These are phyloP conservation scores for Geranomyces michiganensis DNA, from an alignment of 192 early-diverging fungal species.

Conservation along the genomic window DNA sequence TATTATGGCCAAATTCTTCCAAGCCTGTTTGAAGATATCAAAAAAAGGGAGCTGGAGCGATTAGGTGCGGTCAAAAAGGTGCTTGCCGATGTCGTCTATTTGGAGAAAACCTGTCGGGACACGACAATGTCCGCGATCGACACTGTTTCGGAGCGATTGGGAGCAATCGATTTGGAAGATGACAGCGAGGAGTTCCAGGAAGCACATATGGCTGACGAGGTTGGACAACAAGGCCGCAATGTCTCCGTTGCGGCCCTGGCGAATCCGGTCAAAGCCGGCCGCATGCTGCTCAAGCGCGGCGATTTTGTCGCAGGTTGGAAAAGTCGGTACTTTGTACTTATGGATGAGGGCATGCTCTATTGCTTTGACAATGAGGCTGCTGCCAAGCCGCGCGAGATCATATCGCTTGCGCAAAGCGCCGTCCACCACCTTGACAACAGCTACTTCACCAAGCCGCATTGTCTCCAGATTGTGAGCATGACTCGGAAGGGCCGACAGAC, in stretches of 20 bases:
- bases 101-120: slow-evolving; percentile 40
- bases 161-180: slow-evolving; percentile 31
- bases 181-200: slow-evolving; percentile 42
- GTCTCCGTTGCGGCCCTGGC: slow-evolving; percentile 26
- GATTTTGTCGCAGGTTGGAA: slow-evolving; percentile 47
- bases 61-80: slow-evolving; percentile 31
- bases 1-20: slow-evolving; percentile 47
- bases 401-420: slow-evolving; percentile 35
- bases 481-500: slow-evolving; percentile 34
- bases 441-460: slow-evolving; percentile 42
- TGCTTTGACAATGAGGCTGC: slow-evolving; percentile 43
- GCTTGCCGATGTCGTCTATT: slow-evolving; percentile 35
- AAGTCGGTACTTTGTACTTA: slow-evolving; percentile 39
- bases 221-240: slow-evolving; percentile 27
- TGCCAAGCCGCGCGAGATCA: slow-evolving; percentile 34
- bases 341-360: slow-evolving; percentile 35
- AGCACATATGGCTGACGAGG: slow-evolving; percentile 24
- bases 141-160: slow-evolving; percentile 27
- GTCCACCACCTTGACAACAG: slow-evolving; percentile 45
- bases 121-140: slow-evolving; percentile 28
- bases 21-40: slow-evolving; percentile 33
- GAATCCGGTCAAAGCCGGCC: slow-evolving; percentile 35
- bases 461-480: slow-evolving; percentile 42
- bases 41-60: slow-evolving; percentile 16
- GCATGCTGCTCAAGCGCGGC: slow-evolving; percentile 42